Base-by-base conservation (phyloP, 2,329 filamentous ascomycete species). In the Xylaria sp. region DNA sequence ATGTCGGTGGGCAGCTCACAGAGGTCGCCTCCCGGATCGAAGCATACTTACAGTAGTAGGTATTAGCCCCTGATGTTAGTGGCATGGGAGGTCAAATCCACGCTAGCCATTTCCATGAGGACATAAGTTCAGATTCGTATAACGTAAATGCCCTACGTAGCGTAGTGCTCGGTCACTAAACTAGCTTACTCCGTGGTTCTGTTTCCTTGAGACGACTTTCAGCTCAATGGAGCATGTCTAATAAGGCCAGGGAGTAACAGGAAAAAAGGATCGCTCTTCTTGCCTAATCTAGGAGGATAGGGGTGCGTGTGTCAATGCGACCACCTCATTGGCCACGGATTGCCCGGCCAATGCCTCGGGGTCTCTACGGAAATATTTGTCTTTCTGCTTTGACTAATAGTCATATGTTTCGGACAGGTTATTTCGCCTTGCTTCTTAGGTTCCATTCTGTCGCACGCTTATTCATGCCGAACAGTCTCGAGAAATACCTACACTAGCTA, bases 271-370 rank as follows among this genome's bases (percentile, higher is more conserved):
- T 43, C 23, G 47, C 28, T n/a, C 33, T 31, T 51, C 35, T 19
- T 49, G 25, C 45, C 23, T 28, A 47, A 31, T 53, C 28, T 23
- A 31, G 46, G 17, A 35, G 51, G 38, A 25, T 25, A 40, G 46
- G 60, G 35, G 52, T 46, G 38, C 57, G 61, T 63, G 61, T 49
- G 11, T 46, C 14, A 49, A 57, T 57, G 15, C 57, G 40, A 23
- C 17, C 8, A 37, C 47, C 45, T 57, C 9, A 63, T 63, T 63
- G 61, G 61, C 15, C 23, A 28, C 21, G 14, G 25, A 25, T 28
- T 7, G 25, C 21, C 28, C 46, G 23, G 31, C 25, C 23, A 1
- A n/a, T n/a, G 42, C 19, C 43, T 51, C 47, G 31, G 60, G 55
- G 23, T 49, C 19, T 63, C 42, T 21, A 40, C 31, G 38, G 21